phyloP scores from a whole-genome alignment of 164 flowering plant species.

The Stephania cephalantha region DNA sequence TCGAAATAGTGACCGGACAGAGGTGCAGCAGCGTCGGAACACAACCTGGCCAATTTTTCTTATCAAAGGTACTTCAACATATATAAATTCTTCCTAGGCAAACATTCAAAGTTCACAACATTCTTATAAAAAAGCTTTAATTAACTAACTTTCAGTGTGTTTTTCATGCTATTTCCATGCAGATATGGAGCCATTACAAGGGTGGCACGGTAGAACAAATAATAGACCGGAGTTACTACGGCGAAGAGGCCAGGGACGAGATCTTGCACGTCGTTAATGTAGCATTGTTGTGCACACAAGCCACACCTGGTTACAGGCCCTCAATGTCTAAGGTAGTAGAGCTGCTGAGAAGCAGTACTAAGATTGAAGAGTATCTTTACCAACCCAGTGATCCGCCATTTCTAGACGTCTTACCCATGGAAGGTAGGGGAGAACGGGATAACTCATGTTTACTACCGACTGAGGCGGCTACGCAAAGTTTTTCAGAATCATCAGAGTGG shows the following conservation, averaged over 20 bases:
- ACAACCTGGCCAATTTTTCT: background rate
- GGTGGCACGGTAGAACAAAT: background rate
- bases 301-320: background rate
- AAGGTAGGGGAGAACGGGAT: background rate
- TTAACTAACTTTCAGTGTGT: background rate
- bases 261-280: background rate
- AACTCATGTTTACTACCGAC: background rate
- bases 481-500: background rate
- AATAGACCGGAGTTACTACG: background rate
- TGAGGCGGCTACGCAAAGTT: background rate
- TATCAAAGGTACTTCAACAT: background rate
- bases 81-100: no score
- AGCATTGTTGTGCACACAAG: background rate
- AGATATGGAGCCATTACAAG: slow-evolving; percentile 1
- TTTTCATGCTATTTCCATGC: background rate
- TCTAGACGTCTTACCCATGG: background rate
- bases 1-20: background rate
- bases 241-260: background rate
- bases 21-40: background rate
- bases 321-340: background rate
- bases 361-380: background rate
- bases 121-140: background rate
- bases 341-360: background rate
- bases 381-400: background rate
- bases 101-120: no score